Conservation (phyloP, 768 basidiomycete genomes). For the Chalciporus chontae region DNA sequence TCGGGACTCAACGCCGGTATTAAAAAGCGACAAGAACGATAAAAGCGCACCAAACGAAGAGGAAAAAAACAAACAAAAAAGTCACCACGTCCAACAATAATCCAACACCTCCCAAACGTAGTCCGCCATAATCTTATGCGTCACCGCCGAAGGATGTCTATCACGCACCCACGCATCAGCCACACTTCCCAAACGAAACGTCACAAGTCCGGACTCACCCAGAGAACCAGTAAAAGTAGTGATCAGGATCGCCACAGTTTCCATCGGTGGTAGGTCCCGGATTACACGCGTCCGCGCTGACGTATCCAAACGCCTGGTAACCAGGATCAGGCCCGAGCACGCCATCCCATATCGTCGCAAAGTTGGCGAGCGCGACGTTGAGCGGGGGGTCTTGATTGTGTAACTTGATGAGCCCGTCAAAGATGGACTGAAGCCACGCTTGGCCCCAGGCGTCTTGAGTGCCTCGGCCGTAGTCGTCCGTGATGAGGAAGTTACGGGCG, state of each 20-base stretch:
- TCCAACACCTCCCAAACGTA: constrained; percentile 41
- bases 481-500: constrained; percentile 46
- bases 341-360: constrained; percentile 48
- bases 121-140: constrained; percentile 51
- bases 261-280: constrained; percentile 32
- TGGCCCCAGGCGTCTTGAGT: constrained; percentile 38
- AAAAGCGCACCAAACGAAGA: no score
- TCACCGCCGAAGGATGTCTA: constrained; percentile 51
- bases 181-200: background rate
- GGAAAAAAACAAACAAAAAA: no score
- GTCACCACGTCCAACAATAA: constrained; percentile 24
- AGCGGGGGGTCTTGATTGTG: constrained; percentile 29
- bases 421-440: constrained; percentile 45
- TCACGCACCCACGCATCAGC: background rate
- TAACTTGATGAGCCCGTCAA: constrained; percentile 37
- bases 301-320: constrained; percentile 46
- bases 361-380: constrained; percentile 45
- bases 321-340: constrained; percentile 44
- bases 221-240: constrained; percentile 51
- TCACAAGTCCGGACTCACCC: constrained; percentile 32
- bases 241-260: constrained; percentile 41
- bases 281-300: constrained; percentile 36
- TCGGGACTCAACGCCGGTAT: no score
- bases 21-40: no score
- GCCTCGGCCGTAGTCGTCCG: constrained; percentile 51